Evolutionary conservation across 768 basidiomycete genomes (phyloP), one percentile per base, ranked within the genome.

Genomic region (Filobasidium wieringae): DNA sequence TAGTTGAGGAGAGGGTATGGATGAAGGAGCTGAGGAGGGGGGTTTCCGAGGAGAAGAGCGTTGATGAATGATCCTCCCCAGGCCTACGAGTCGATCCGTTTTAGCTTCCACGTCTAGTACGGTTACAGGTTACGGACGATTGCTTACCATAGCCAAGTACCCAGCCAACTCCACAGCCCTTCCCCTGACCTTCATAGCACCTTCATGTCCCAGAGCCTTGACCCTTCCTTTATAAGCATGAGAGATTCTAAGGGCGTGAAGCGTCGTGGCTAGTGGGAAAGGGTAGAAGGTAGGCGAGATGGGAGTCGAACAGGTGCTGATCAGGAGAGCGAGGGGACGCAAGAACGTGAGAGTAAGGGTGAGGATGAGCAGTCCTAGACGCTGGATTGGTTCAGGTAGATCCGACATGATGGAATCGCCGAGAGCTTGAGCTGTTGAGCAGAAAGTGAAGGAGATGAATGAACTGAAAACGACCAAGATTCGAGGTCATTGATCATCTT

Each of bases 31-130:
- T 61, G 60, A 3, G 60, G 55, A 29, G 60, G 60, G 1, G 60
- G 60, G 15, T 31, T 41, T 24, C 31, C 26, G 37, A 52, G 49
- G 34, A 61, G 60, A 26, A 61, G 51, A 8, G 60, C 51, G 51
- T 55, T 61, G 41, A 61, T 30, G 40, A 61, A 57, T 12, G 43
- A 50, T 37, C 60, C 60, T 5, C 60, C 60, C 60, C 60, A 61
- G 55, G 36, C 50, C 60, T 61, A 27, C 22, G 27, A 31, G 39
- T 12, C 17, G n/a, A 39, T 31, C 17, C 9, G 36, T 37, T 9
- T 37, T 37, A 37, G n/a, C n/a, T 37, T 37, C 36, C 11, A 37
- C 43, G 24, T 47, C 15, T 47, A 47, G 11, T 9, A 15, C 15
- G 8, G 11, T 26, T 22, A 47, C 43, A 9, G 15, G 26, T 47